Evolutionary conservation across 306 rosid genomes (phyloP).

Genomic region (Potentilla sterilis): DNA sequence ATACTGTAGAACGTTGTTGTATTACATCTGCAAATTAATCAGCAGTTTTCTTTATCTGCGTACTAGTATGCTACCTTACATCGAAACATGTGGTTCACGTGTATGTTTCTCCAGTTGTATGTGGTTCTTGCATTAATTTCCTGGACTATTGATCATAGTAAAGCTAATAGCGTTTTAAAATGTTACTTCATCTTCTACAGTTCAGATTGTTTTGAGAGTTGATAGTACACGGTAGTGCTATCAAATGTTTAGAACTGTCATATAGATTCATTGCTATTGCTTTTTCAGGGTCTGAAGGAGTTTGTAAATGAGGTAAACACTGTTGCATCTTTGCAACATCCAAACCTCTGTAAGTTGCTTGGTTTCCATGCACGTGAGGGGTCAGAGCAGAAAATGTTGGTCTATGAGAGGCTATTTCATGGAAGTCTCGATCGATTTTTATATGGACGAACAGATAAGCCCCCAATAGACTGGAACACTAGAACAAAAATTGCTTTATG

Average conservation of each 20-base stretch:
- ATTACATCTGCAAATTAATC: neutral
- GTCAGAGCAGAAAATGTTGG: conserved; percentile 74
- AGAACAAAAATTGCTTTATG: conserved; percentile 89
- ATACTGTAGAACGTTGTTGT: neutral
- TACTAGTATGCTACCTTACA: neutral
- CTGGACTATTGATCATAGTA: neutral
- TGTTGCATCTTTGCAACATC: conserved; percentile 83
- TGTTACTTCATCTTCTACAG: neutral
- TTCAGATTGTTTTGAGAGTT: conserved; percentile 2
- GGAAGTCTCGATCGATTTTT: conserved; percentile 87
- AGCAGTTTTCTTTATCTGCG: neutral
- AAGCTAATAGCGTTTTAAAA: neutral
- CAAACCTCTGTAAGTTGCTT: conserved; percentile 91
- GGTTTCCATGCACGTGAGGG: conserved; percentile 92
- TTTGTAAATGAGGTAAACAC: conserved; percentile 76
- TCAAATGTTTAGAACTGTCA: neutral
- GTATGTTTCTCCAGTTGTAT: neutral
- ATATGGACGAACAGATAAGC: conserved; percentile 90
- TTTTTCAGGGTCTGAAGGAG: conserved; percentile 81
- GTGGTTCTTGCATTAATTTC: neutral
- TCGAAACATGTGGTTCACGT: neutral
- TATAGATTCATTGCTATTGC: conserved; percentile 16
- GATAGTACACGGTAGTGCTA: neutral
- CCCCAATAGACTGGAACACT: conserved; percentile 93
- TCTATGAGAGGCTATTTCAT: conserved; percentile 88